Conservation (phyloP, 176 grass and related monocot genomes). For the Eleusine coracana region DNA sequence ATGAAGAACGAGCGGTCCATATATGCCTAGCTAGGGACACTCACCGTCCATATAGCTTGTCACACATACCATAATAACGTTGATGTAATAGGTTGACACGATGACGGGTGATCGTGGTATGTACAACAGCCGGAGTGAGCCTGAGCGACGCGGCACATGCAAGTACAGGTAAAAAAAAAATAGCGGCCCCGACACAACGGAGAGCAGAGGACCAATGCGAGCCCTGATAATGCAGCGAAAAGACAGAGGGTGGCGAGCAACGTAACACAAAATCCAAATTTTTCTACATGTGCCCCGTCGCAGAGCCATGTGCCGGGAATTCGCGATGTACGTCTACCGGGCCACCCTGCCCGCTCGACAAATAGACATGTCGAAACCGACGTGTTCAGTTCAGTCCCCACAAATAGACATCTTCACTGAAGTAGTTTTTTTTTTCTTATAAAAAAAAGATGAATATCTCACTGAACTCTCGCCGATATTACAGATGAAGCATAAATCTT, state of each 20-base stretch:
- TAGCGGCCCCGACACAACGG: not conserved
- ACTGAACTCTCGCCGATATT: not conserved
- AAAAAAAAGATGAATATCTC: not conserved
- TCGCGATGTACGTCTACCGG: conserved; percentile 8
- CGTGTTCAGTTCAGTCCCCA: not conserved
- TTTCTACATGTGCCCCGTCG: conserved; percentile 11
- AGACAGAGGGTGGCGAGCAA: not conserved
- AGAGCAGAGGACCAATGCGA: not conserved
- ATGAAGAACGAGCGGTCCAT: not conserved
- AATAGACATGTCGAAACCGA: conserved; percentile 34
- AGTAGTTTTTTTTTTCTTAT: not conserved
- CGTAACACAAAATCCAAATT: conserved; percentile 10
- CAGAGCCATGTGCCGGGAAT: conserved; percentile 43
- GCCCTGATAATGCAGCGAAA: conserved; percentile 21
- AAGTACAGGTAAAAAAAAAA: not conserved
- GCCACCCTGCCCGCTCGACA: conserved; percentile 21
- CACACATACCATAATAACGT: not conserved
- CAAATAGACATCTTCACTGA: too few species aligned
- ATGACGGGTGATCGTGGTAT: not conserved
- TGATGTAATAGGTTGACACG: not conserved
- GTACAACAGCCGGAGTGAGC: not conserved
- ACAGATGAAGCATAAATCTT: not conserved
- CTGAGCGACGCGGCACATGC: not conserved
- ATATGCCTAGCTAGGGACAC: not conserved
- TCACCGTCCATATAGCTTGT: not conserved